These are phyloP conservation scores for Pyrenophora teres DNA, from an alignment of 2,329 filamentous ascomycete genomes.

Conservation along the genomic window DNA sequence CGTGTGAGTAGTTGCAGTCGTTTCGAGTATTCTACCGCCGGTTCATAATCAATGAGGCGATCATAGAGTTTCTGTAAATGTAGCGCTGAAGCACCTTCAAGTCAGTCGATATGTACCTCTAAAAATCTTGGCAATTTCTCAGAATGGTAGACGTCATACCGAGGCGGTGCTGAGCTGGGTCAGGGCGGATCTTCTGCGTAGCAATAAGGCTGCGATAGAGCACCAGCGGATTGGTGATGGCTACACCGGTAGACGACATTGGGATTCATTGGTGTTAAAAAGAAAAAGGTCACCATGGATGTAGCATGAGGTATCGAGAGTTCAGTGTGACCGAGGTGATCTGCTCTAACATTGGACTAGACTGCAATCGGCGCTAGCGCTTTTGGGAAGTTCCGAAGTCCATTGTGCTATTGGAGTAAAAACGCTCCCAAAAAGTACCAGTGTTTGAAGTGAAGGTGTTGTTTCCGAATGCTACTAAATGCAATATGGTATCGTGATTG, in stretches of 20 bases:
- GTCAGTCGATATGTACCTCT: conserved; percentile 4
- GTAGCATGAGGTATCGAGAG: conserved; percentile 8
- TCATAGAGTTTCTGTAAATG: conserved; percentile 79
- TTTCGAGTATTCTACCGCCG: conserved; percentile 69
- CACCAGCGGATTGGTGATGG: conserved; percentile 70
- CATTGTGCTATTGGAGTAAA: not conserved
- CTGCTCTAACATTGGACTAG: conserved; percentile 26
- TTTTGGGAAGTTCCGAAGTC: conserved; percentile 13
- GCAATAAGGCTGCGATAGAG: conserved; percentile 75
- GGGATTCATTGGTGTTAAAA: conserved; percentile 34
- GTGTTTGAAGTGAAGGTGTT: not conserved
- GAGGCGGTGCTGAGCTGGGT: conserved; percentile 72
- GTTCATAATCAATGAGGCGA: conserved; percentile 77
- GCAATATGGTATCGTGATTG: conserved; percentile 28
- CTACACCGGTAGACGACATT: conserved; percentile 46
- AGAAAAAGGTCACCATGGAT: conserved; percentile 9
- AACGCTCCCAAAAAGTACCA: not conserved
- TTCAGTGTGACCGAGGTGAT: conserved; percentile 27
- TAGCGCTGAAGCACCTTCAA: conserved; percentile 55
- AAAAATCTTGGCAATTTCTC: not conserved
- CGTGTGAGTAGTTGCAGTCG: conserved; percentile 65
- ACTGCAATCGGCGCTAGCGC: conserved; percentile 29
- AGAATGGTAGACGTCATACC: conserved; percentile 47
- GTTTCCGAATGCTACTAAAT: conserved; percentile 34
- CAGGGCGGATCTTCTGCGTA: conserved; percentile 68